Conservation (phyloP, 116 monocot species). For the Dioscorea cayenensis region DNA sequence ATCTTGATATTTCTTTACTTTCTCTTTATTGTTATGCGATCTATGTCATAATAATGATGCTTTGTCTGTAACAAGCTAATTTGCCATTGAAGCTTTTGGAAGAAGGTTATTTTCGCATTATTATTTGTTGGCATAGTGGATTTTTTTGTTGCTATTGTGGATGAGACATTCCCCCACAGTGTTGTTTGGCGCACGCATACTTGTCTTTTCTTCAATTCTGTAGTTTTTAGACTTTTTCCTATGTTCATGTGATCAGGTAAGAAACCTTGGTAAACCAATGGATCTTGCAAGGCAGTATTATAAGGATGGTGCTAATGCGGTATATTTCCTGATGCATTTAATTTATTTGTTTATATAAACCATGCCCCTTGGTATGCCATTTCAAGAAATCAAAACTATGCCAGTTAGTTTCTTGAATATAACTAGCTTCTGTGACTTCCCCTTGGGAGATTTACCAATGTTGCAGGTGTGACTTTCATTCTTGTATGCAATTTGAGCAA, state of each 20-base stretch:
- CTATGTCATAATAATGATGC: no score
- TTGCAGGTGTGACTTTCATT: conserved; percentile 51
- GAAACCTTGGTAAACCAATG: conserved; percentile 98
- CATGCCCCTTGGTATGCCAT: not conserved
- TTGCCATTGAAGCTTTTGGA: no score
- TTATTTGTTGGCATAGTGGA: no score
- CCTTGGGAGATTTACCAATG: conserved; percentile 97
- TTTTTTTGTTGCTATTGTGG: no score
- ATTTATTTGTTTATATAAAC: not conserved
- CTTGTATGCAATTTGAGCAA: not conserved
- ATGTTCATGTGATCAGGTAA: conserved; percentile 46
- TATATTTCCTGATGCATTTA: conserved; percentile 7
- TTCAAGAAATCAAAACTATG: conserved; percentile 15
- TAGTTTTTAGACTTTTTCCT: not conserved
- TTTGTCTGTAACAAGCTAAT: no score
- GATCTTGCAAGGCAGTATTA: conserved; percentile 95
- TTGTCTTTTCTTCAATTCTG: no score
- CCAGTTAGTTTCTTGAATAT: conserved; percentile 97
- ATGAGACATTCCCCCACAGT: no score
- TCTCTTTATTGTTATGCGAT: not conserved
- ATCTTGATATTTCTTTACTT: not conserved
- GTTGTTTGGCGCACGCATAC: no score
- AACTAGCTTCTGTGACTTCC: conserved; percentile 97
- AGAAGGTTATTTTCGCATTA: no score
- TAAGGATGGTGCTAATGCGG: conserved; percentile 97